Evolutionary conservation across 1,284 basidiomycete species (phyloP).

Genomic region (Apiotrichum montevideense): DNA sequence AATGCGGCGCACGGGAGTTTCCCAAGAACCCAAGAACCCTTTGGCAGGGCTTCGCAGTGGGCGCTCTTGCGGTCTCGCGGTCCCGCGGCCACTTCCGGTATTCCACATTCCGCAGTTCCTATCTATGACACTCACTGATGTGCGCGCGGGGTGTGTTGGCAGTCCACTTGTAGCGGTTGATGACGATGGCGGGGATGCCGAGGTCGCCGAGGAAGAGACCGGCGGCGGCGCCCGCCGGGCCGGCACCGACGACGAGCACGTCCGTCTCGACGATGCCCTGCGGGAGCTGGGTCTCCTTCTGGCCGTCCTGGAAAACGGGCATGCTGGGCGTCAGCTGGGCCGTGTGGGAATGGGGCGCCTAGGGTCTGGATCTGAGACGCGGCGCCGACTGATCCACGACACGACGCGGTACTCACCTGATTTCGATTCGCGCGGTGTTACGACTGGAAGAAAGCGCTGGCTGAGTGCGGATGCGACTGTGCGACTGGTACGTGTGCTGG

Average conservation of each 20-base stretch:
- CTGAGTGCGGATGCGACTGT: too few species aligned
- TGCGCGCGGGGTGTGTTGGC: conserved; percentile 17
- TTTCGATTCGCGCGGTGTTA: too few species aligned
- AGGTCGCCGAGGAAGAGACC: conserved; percentile 14
- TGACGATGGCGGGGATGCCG: conserved; percentile 10
- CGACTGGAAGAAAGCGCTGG: too few species aligned
- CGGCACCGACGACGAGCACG: conserved; percentile 12
- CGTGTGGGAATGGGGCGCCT: not conserved
- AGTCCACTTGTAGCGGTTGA: conserved; percentile 12
- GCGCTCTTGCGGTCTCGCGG: too few species aligned
- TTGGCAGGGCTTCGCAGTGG: too few species aligned
- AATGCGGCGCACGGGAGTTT: too few species aligned
- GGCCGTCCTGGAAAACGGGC: conserved; percentile 16
- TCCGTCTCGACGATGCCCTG: conserved; percentile 10
- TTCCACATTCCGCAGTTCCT: too few species aligned
- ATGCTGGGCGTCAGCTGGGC: not conserved
- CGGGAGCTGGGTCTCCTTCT: conserved; percentile 12
- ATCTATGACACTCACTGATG: conserved; percentile 3
- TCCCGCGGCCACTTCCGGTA: too few species aligned
- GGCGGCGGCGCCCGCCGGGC: conserved; percentile 10
- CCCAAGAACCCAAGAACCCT: too few species aligned
- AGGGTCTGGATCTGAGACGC: not conserved
- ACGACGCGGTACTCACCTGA: too few species aligned
- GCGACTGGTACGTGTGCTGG: too few species aligned
- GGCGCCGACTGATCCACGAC: too few species aligned